Base-by-base conservation (phyloP, 2,329 filamentous ascomycete genomes). In the Beauveria rudraprayagi region DNA sequence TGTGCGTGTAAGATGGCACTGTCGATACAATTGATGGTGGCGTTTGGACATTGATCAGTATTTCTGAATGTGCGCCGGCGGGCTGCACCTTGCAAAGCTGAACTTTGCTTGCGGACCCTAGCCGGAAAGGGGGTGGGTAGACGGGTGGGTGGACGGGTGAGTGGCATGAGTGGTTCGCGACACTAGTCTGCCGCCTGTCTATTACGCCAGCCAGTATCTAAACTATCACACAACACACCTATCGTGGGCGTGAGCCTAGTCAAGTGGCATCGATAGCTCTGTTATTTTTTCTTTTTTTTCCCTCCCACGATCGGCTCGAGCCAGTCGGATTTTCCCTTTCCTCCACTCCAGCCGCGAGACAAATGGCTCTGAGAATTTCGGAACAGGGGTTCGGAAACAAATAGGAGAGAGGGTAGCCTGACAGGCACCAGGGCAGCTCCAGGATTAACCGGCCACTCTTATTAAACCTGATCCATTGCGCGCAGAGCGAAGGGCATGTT, bases 31-130 rank as follows among this genome's bases (percentile, higher is more conserved):
- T 40, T 60, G 26, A 53, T 54, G 57, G 46, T 58, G 56, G 48
- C 57, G 41, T 54, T 41, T 46, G 46, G 8, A 22, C 34, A 57
- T 46, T 46, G 2, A 19, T 41, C 30, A 46, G 57, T 22, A 37
- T 30, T 54, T 51, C 50, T 46, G 17, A 19, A 11, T 22, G 16
- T 43, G 11, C 41, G 24, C 16, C 40, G 37, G 40, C 48, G 16
- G 48, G 40, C n/a, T 34, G 24, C 56, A 52, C 57, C 57, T 47
- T 54, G 50, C 41, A 60, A 9, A 60, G 57, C 57, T 60, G 57
- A 60, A 54, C 40, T 47, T 60, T 41, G 14, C 41, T 16, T 60
- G 57, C 57, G 57, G 57, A 54, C 52, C 41, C 57, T 34, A 47
- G 55, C 44, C 3, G 55, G 44, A 50, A 26, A 34, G 9, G 55